Conservation (phyloP, 441 rosid species). For the Populus hybrid region DNA sequence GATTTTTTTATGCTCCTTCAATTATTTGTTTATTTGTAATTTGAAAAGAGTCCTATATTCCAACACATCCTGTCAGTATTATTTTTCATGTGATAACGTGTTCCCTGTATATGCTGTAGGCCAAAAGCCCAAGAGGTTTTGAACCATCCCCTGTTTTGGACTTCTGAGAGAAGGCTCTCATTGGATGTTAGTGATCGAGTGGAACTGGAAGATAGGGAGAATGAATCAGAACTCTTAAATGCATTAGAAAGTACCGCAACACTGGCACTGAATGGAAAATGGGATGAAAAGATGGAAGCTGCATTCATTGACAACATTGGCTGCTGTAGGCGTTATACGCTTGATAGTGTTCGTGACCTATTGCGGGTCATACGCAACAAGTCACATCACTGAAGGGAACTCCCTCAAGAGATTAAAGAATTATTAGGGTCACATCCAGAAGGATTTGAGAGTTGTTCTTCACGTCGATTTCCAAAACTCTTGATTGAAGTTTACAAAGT, state of each 20-base stretch:
- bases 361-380: slow-evolving; percentile 78
- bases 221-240: slow-evolving; percentile 51
- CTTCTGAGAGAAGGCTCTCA: slow-evolving; percentile 59
- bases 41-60: neutral
- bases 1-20: neutral
- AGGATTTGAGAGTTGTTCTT: slow-evolving; percentile 70
- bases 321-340: slow-evolving; percentile 71
- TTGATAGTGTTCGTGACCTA: slow-evolving; percentile 66
- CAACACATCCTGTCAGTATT: neutral
- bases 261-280: slow-evolving; percentile 60
- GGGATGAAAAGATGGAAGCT: slow-evolving; percentile 83
- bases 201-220: slow-evolving; percentile 76
- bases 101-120: slow-evolving; percentile 32
- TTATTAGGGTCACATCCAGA: slow-evolving; percentile 72
- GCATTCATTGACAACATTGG: slow-evolving; percentile 72
- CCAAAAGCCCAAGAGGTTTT: slow-evolving; percentile 61
- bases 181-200: slow-evolving; percentile 80
- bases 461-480: slow-evolving; percentile 69
- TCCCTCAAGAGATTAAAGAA: slow-evolving; percentile 68
- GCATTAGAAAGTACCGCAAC: slow-evolving; percentile 66
- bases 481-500: slow-evolving; percentile 81
- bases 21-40: neutral
- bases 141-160: slow-evolving; percentile 84
- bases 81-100: neutral
- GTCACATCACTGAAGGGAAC: slow-evolving; percentile 76